Evolutionary conservation across 805 yeast genomes (phyloP), one percentile per base, ranked within the genome.

Genomic region (Cyberlindnera maritima): DNA sequence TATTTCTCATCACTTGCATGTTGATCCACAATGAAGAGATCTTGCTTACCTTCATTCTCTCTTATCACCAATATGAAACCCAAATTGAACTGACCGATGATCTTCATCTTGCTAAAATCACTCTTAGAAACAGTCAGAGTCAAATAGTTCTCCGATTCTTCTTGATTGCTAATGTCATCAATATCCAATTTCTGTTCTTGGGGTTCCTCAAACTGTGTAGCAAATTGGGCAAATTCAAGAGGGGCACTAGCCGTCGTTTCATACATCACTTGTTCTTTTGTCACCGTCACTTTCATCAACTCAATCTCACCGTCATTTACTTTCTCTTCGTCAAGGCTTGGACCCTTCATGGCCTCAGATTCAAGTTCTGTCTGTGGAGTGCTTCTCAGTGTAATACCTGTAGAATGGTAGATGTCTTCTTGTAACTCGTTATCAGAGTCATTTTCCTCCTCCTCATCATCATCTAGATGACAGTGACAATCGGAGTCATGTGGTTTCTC

Each of bases 1-100:
- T 60, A 89, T 56, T 91, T 94, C 60, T 94, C 99, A 68, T 94
- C 99, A 54, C 96, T 87, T 1, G 99, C 99, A 69, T 94, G 99
- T 65, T 94, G 99, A 63, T 94, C 99, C 40, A 94, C 76, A 29
- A 94, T 91, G 58, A 94, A 91, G 28, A 92, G 57, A 59, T 89
- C 89, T n/a, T 61, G 62, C 13, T 47, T 55, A 58, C 88, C 89
- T n/a, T 60, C 60, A 4, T 44, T 54, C 3, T 62, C 61, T 42
- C 81, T 71, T 2, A 79, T 75, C 0, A 88, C 94, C 17, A 91
- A 62, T n/a, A 94, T 88, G 57, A 94, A 94, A 0, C 98, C 99
- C n/a, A 86, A 67, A 63, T 94, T 94, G 68, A 94, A 94, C 66
- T 94, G 99, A 0, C 99, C 99, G 7, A 92, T 79, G 12, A 94